Evolutionary conservation across 2,329 filamentous ascomycete genomes (phyloP).

Genomic region (Hypoxylon sp.): DNA sequence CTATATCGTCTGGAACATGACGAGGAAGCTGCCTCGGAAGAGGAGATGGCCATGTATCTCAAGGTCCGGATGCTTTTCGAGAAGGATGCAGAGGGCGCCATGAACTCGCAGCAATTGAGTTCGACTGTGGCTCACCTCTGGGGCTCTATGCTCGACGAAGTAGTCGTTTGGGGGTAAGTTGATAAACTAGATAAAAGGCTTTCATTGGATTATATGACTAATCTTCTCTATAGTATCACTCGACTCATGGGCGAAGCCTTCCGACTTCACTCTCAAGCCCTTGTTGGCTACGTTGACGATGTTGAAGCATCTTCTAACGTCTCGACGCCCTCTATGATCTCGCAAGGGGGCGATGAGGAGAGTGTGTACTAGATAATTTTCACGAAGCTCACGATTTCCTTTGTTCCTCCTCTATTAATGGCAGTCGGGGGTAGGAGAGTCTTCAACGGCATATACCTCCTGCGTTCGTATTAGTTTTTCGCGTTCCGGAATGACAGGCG

Average conservation of each 20-base stretch:
- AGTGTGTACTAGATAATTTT: conserved; percentile 76
- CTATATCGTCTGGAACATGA: conserved; percentile 99
- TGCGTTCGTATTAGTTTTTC: conserved; percentile 53
- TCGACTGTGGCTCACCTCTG: conserved; percentile 95
- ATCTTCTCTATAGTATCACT: conserved; percentile 76
- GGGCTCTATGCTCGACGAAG: conserved; percentile 98
- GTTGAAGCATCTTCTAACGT: conserved; percentile 78
- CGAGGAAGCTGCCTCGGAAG: conserved; percentile 88
- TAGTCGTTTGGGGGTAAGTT: conserved; percentile 98
- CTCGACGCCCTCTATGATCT: conserved; percentile 80
- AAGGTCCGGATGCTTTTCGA: conserved; percentile 92
- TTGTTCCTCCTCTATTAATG: conserved; percentile 53
- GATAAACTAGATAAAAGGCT: conserved; percentile 61
- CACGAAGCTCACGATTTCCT: conserved; percentile 68
- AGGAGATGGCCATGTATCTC: conserved; percentile 91
- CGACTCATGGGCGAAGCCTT: conserved; percentile 99
- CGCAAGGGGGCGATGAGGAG: conserved; percentile 78
- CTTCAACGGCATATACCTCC: conserved; percentile 65
- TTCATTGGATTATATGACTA: conserved; percentile 56
- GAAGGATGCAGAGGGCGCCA: conserved; percentile 87
- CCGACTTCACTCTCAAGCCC: conserved; percentile 94
- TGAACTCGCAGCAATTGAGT: conserved; percentile 83
- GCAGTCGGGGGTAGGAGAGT: conserved; percentile 52
- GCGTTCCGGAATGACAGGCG: conserved; percentile 53
- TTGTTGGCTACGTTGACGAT: conserved; percentile 94